phyloP scores from a whole-genome alignment of 768 basidiomycete genomes.

The Termitomyces sp. region DNA sequence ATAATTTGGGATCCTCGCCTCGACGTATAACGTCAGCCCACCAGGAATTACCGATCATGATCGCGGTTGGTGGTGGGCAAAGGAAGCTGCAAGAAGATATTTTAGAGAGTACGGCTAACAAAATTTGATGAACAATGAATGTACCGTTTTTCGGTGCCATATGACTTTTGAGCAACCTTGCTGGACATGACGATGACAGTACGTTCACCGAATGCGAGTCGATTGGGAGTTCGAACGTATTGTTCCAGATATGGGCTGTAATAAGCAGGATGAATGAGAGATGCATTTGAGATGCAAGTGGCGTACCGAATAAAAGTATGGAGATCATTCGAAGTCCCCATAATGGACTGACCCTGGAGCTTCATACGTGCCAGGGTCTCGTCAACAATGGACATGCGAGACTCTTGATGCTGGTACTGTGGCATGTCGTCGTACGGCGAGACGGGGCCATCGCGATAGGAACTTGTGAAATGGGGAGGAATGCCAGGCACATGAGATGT shows the following conservation, averaged over 20 bases:
- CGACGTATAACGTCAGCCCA: constrained; percentile 80
- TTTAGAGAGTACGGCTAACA: constrained; percentile 2
- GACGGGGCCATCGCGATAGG: constrained; percentile 51
- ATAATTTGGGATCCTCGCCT: constrained; percentile 70
- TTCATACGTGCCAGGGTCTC: constrained; percentile 64
- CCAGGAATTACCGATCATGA: constrained; percentile 93
- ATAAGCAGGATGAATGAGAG: background rate
- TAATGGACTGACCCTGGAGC: constrained; percentile 50
- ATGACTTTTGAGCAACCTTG: constrained; percentile 96
- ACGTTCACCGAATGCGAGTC: constrained; percentile 88
- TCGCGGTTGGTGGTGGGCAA: constrained; percentile 90
- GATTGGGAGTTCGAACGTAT: constrained; percentile 80
- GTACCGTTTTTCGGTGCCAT: constrained; percentile 92
- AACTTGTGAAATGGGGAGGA: constrained; percentile 67
- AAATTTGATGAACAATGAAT: constrained; percentile 12
- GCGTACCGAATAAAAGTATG: constrained; percentile 77
- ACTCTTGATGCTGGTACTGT: constrained; percentile 55
- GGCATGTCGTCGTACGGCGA: constrained; percentile 57
- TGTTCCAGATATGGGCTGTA: constrained; percentile 77
- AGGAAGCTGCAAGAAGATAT: constrained; percentile 59
- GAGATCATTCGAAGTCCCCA: constrained; percentile 66
- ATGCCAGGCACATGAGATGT: constrained; percentile 57
- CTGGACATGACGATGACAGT: constrained; percentile 98
- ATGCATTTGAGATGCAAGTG: background rate
- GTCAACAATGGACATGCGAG: constrained; percentile 63